phyloP scores from a whole-genome alignment of 1,139 yeast genomes.

The Geotrichum fermentans region DNA sequence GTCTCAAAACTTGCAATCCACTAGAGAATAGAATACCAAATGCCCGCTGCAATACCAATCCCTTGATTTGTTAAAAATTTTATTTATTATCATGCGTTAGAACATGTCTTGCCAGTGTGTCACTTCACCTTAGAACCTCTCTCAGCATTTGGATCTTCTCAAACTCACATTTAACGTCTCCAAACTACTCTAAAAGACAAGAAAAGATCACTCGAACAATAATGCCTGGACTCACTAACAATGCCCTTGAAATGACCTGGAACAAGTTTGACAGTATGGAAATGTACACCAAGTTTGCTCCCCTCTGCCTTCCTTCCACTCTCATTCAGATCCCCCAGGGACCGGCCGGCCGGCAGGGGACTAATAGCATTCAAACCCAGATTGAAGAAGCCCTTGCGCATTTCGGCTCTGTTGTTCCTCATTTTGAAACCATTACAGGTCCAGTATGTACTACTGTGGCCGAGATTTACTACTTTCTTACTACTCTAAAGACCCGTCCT shows the following conservation, averaged over 20 bases:
- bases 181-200: no score
- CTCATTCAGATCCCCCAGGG: not conserved
- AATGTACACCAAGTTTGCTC: not conserved
- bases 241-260: not conserved
- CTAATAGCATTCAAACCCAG: not conserved
- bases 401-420: not conserved
- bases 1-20: no score
- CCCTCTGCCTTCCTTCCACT: not conserved
- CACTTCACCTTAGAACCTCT: no score
- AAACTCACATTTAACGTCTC: no score
- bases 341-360: not conserved
- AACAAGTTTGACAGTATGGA: not conserved
- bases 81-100: no score
- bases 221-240: not conserved
- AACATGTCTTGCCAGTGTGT: no score
- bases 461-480: not conserved
- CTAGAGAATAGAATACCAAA: no score
- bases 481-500: constrained; percentile 32
- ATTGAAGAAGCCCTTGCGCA: not conserved
- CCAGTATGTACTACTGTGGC: not conserved
- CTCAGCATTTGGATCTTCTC: no score
- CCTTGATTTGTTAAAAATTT: no score
- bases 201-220: no score
- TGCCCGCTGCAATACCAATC: no score
- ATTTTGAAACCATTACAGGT: not conserved